Evolutionary conservation across 1,284 basidiomycete genomes (phyloP).

Genomic region (Nidula niveotomentosa): DNA sequence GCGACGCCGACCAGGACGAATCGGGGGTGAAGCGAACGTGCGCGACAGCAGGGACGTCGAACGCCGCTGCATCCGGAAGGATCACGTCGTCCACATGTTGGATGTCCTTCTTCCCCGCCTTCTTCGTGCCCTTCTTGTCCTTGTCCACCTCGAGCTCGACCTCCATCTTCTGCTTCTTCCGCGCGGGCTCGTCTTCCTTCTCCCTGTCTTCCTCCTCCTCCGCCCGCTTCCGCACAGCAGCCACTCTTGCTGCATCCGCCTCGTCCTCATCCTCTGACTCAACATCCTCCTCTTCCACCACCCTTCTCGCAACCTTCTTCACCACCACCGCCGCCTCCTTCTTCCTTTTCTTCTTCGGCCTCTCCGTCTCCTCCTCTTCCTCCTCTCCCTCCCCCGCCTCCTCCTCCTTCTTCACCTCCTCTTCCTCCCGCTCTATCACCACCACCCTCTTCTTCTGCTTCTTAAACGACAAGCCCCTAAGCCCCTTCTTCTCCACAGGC

Average conservation of each 20-base stretch:
- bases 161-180: slow-evolving; percentile 32
- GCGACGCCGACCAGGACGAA: slow-evolving; percentile 39
- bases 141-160: slow-evolving; percentile 17
- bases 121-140: slow-evolving; percentile 38
- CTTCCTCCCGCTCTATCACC: slow-evolving; percentile 26
- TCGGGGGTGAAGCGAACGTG: slow-evolving; percentile 50
- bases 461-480: slow-evolving; percentile 71
- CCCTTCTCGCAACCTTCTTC: slow-evolving; percentile 29
- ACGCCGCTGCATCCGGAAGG: slow-evolving; percentile 47
- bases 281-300: slow-evolving; percentile 33
- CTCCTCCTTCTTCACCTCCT: slow-evolving; percentile 37
- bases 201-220: slow-evolving; percentile 29
- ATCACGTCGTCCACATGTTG: slow-evolving; percentile 49
- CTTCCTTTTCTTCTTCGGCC: slow-evolving; percentile 36
- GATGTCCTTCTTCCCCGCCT: slow-evolving; percentile 2
- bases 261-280: slow-evolving; percentile 45
- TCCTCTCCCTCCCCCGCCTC: slow-evolving; percentile 27
- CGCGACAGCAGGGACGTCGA: slow-evolving; percentile 47
- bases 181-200: slow-evolving; percentile 38
- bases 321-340: slow-evolving; percentile 16
- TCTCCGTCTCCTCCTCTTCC: slow-evolving; percentile 27
- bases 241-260: slow-evolving; percentile 2
- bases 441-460: slow-evolving; percentile 40
- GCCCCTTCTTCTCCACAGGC: slow-evolving; percentile 38
- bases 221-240: slow-evolving; percentile 31